Evolutionary conservation across 306 rosid genomes (phyloP).

Genomic region (Fragaria nilgerrensis): DNA sequence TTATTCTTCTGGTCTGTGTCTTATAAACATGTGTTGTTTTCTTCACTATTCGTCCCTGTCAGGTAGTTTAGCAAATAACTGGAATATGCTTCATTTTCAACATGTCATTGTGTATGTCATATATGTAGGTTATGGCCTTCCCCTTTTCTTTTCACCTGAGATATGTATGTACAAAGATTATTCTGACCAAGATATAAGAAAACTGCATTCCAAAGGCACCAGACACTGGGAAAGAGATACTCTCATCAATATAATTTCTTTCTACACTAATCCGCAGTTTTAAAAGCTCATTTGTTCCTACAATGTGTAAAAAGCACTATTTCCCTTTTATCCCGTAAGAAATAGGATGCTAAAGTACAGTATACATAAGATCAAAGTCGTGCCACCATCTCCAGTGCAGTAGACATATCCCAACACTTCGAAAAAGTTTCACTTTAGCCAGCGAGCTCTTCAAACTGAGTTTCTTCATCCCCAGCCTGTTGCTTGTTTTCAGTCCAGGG

Average conservation of each 20-base stretch:
- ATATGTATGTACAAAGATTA: neutral
- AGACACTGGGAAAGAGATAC: neutral
- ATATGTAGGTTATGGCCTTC: too few species aligned
- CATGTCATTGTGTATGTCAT: neutral
- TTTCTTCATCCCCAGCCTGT: neutral
- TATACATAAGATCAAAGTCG: slow-evolving; percentile 12
- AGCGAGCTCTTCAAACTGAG: neutral
- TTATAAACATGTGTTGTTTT: too few species aligned
- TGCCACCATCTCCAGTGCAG: neutral
- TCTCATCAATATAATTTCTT: slow-evolving; percentile 4
- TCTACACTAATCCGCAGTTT: slow-evolving; percentile 10
- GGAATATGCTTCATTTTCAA: too few species aligned
- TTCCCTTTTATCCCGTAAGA: neutral
- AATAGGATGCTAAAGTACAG: slow-evolving; percentile 28
- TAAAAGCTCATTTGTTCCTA: slow-evolving; percentile 32
- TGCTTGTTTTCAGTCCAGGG: slow-evolving; percentile 19
- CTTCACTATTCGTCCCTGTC: neutral
- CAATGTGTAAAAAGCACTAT: slow-evolving; percentile 23
- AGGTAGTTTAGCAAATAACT: neutral
- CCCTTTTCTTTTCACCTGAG: neutral
- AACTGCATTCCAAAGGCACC: neutral
- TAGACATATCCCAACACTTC: neutral
- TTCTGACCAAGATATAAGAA: neutral
- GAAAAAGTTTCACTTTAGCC: neutral
- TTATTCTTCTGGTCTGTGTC: too few species aligned